Percentiles rank a stretch among this genome's conserved stretches.
Evolutionary conservation across 805 yeast genomes (phyloP).

Genomic region (Barnettozyma salicaria): DNA sequence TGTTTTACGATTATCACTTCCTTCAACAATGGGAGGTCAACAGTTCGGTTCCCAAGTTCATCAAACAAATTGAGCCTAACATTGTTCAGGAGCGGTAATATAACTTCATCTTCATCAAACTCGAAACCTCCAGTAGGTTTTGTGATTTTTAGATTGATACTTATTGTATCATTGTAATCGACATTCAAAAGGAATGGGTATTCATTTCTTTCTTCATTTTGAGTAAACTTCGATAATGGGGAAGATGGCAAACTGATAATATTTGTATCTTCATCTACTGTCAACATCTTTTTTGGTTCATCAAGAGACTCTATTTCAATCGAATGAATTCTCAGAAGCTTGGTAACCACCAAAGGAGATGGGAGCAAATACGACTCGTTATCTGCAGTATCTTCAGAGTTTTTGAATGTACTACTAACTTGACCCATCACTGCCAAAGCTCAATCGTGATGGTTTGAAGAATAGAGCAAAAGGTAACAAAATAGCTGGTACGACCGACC

Average conservation of each 20-base stretch:
- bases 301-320: background rate
- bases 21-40: background rate
- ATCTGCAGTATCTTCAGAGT: too few species aligned
- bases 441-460: too few species aligned
- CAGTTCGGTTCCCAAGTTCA: background rate
- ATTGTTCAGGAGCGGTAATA: background rate
- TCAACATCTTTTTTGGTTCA: background rate
- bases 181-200: slow-evolving; percentile 11
- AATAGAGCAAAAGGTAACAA: too few species aligned
- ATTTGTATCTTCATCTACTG: background rate
- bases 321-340: background rate
- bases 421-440: background rate
- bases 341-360: background rate
- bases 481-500: too few species aligned
- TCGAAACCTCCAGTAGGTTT: background rate
- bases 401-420: background rate
- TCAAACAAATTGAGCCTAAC: background rate
- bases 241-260: slow-evolving; percentile 5
- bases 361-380: background rate
- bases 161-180: background rate
- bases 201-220: slow-evolving; percentile 9
- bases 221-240: slow-evolving; percentile 9
- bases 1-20: background rate
- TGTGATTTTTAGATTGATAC: slow-evolving; percentile 4
- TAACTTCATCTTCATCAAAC: background rate